phyloP scores from a whole-genome alignment of 352 stramenopile species.

The Pythium dissimile region DNA sequence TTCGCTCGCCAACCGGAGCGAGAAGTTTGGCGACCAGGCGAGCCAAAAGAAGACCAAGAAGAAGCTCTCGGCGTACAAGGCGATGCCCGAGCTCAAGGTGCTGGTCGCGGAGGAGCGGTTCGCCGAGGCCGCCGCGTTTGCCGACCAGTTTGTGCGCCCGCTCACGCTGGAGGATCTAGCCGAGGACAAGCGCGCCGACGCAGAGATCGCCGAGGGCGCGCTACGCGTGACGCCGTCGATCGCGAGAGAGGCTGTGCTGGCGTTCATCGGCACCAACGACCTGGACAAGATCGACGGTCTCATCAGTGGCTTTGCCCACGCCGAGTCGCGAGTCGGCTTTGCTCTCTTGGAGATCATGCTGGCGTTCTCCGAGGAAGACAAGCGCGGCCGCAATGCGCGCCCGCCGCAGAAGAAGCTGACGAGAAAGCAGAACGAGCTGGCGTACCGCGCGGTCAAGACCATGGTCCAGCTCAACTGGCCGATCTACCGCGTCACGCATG shows the following conservation, averaged over 20 bases:
- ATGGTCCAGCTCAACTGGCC: constrained; percentile 45
- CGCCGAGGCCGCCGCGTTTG: constrained; percentile 34
- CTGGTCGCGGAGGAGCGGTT: constrained; percentile 35
- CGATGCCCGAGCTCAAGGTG: constrained; percentile 45
- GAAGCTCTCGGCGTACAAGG: constrained; percentile 17
- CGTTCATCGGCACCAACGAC: constrained; percentile 47
- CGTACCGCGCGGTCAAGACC: constrained; percentile 47
- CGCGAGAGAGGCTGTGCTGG: constrained; percentile 37
- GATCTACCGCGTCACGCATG: constrained; percentile 45
- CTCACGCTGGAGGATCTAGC: constrained; percentile 37
- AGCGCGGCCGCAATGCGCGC: constrained; percentile 8
- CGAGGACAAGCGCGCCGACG: constrained; percentile 7
- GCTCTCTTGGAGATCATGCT: constrained; percentile 44
- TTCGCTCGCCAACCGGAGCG: neutral
- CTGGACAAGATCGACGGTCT: constrained; percentile 52
- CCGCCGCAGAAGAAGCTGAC: constrained; percentile 1
- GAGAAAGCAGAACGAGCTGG: constrained; percentile 33
- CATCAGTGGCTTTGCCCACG: constrained; percentile 45
- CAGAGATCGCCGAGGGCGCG: constrained; percentile 16
- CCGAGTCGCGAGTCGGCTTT: constrained; percentile 39
- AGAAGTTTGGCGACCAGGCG: constrained; percentile 2
- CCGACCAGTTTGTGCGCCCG: constrained; percentile 36
- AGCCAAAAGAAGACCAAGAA: constrained; percentile 8
- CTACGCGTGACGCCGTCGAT: constrained; percentile 40
- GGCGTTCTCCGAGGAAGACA: constrained; percentile 39